phyloP scores from a whole-genome alignment of 345 rosid genomes.

The Noccaea bulbosa region DNA sequence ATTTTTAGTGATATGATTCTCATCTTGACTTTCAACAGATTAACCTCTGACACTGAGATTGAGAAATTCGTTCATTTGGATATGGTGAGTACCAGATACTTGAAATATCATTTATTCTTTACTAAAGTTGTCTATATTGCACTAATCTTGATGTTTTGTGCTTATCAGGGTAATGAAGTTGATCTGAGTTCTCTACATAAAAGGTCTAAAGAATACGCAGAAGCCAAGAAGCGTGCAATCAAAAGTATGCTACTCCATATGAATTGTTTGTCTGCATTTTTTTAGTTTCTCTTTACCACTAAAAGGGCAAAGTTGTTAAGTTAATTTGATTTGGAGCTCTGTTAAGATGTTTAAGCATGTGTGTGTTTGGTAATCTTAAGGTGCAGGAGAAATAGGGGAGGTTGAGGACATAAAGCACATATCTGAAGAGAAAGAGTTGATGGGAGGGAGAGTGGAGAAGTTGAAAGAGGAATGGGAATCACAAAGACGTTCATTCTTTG shows the following conservation, averaged over 20 bases:
- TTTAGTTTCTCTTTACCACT: conserved; percentile 13
- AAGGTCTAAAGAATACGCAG: conserved; percentile 61
- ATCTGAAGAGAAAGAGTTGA: conserved; percentile 49
- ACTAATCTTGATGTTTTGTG: neutral
- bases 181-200: conserved; percentile 55
- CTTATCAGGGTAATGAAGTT: conserved; percentile 60
- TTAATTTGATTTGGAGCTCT: neutral
- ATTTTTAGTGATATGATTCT: conserved; percentile 26
- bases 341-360: neutral
- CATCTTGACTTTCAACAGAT: conserved; percentile 50
- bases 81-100: conserved; percentile 57
- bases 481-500: conserved; percentile 52
- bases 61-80: conserved; percentile 72
- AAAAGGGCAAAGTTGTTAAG: neutral
- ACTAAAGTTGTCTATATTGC: neutral
- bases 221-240: conserved; percentile 69
- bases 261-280: neutral
- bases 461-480: conserved; percentile 60
- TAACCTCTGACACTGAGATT: conserved; percentile 58
- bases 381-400: conserved; percentile 53
- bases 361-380: conserved; percentile 46
- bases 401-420: conserved; percentile 65
- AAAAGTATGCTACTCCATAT: conserved; percentile 52
- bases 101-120: neutral
- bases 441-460: conserved; percentile 54